These are phyloP conservation scores for Periconia macrospinosa DNA, from an alignment of 2,329 filamentous ascomycete genomes.

Conservation along the genomic window DNA sequence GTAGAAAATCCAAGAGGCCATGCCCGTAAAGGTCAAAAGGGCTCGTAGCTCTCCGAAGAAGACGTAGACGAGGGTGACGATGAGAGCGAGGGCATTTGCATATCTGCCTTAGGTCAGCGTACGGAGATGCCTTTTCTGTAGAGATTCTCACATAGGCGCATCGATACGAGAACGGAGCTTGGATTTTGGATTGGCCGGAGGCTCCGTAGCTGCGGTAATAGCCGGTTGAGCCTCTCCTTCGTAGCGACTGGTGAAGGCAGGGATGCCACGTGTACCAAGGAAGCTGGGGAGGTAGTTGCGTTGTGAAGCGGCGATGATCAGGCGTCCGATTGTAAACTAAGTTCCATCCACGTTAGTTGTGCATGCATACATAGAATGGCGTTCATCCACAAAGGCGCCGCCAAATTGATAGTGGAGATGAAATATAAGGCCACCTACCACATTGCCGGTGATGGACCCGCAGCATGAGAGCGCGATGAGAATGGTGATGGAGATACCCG, in stretches of 20 bases:
- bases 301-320: slow-evolving; percentile 59
- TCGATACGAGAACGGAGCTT: slow-evolving; percentile 20
- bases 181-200: not conserved
- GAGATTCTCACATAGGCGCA: slow-evolving; percentile 34
- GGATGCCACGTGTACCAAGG: slow-evolving; percentile 33
- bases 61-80: slow-evolving; percentile 58
- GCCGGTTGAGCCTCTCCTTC: not conserved
- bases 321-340: slow-evolving; percentile 60
- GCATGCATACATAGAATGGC: not conserved
- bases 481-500: slow-evolving; percentile 58
- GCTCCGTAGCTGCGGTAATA: too few species aligned
- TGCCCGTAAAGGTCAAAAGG: slow-evolving; percentile 55
- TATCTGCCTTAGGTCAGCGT: slow-evolving; percentile 23
- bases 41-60: slow-evolving; percentile 63
- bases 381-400: too few species aligned
- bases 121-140: too few species aligned
- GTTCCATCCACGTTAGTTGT: not conserved
- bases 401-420: not conserved
- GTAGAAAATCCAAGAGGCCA: slow-evolving; percentile 61
- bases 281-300: slow-evolving; percentile 38
- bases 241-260: slow-evolving; percentile 7
- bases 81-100: slow-evolving; percentile 29
- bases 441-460: slow-evolving; percentile 64
- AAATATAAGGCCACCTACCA: slow-evolving; percentile 22
- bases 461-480: slow-evolving; percentile 64